Percentiles rank a stretch among this genome's conserved stretches.
Conservation (phyloP, 495 filamentous ascomycete genomes). For the Tuber indicum region DNA sequence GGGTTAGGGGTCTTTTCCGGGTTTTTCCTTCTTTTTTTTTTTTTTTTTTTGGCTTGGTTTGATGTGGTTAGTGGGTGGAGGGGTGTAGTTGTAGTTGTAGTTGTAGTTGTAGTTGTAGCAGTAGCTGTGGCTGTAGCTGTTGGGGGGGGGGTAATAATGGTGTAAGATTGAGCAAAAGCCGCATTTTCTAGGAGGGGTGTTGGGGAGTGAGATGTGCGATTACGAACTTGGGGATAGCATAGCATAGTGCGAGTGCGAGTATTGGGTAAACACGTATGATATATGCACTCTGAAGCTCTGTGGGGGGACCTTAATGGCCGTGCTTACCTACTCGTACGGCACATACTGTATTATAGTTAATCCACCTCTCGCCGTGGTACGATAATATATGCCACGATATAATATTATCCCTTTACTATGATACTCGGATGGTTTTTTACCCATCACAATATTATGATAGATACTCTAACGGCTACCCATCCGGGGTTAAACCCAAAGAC, state of each 20-base stretch:
- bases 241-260: neutral
- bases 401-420: too few species aligned
- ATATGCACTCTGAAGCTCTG: neutral
- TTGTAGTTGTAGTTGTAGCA: constrained; percentile 3
- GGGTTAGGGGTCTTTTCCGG: neutral
- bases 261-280: neutral
- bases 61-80: neutral
- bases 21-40: neutral
- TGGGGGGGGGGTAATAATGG: neutral
- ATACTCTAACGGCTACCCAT: neutral
- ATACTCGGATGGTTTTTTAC: neutral
- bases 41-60: neutral
- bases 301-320: neutral
- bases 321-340: neutral
- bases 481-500: too few species aligned
- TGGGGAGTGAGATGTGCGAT: neutral
- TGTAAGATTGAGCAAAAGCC: neutral
- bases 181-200: neutral
- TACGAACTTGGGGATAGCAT: neutral
- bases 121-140: constrained; percentile 7
- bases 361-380: neutral
- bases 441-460: neutral
- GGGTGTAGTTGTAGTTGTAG: constrained; percentile 5
- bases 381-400: too few species aligned
- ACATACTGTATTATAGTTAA: neutral